Base-by-base conservation (phyloP, 1,284 basidiomycete species). In the Afroboletus lepidellus region DNA sequence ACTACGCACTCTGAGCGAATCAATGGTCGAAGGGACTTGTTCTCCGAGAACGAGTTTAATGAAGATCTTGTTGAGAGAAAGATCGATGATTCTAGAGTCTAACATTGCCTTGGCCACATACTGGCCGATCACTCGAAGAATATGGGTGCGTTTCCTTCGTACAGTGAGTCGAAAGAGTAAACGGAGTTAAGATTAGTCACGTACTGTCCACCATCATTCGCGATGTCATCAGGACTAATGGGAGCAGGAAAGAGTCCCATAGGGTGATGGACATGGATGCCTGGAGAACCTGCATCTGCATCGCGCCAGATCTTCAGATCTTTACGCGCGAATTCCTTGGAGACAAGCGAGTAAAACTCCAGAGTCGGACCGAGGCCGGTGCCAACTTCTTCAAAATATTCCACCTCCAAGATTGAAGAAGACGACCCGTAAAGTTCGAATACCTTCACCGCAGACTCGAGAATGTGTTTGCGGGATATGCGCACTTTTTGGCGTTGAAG, bases 351-450 rank as follows among this genome's bases (percentile, higher is more conserved):
- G 72, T 98, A 98, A 73, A 99, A 98, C 74, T 98, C 97, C 32
- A 99, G 79, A n/a, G 97, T 99, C 7, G 95, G 97, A 3, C 97
- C 97, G 12, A 99, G 76, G 27, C 97, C 97, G 3, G 97, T 99
- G 21, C 97, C 97, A 46, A 98, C 96, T 76, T 99, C 97, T 66
- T 98, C 94, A 68, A 98, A 98, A 76, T 98, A 99, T 71, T 99
- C 95, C 48, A 99, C 93, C 69, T 99, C 96, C 20, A 99, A 80
- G 41, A 98, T 86, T 1, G 93, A 94, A 7, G 90, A 91, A 12
- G 90, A 94, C 1, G 90, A 91, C 8, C 94, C 96, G 65, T 98
- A 99, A 23, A 99, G 78, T 72, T 99, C 96, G 61, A 99, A 94
- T 3, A 98, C 96, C 72, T 98, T 98, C 66, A 96, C 87, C 1